phyloP scores from a whole-genome alignment of 345 rosid genomes.

The Boechera divaricarpa region DNA sequence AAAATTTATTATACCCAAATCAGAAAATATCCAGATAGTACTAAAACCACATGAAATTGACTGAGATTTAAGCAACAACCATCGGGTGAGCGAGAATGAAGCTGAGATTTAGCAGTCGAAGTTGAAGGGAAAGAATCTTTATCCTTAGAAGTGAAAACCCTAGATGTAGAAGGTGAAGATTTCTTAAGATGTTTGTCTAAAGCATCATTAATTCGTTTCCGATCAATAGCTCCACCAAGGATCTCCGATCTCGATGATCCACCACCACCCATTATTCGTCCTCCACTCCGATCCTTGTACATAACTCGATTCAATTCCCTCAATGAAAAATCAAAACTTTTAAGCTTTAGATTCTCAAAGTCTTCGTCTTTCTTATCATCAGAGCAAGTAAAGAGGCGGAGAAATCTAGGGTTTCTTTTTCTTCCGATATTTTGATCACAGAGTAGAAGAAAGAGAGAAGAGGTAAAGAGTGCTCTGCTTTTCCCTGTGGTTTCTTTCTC shows the following conservation, averaged over 20 bases:
- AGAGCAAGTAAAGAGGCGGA: constrained; percentile 39
- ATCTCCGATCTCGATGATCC: constrained; percentile 82
- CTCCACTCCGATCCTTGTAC: constrained; percentile 74
- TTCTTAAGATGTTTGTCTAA: constrained; percentile 91
- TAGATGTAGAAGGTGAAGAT: constrained; percentile 87
- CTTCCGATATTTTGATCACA: constrained; percentile 19
- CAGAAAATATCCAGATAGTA: neutral
- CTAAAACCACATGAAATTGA: neutral
- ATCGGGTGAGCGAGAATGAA: constrained; percentile 65
- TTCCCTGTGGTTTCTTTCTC: constrained; percentile 42
- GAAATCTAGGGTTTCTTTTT: constrained; percentile 48
- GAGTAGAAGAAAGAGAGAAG: constrained; percentile 37
- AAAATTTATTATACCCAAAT: neutral
- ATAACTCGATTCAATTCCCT: constrained; percentile 47
- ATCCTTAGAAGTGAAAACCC: constrained; percentile 64
- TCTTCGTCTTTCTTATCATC: constrained; percentile 29
- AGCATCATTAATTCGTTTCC: constrained; percentile 86
- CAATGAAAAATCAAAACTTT: neutral
- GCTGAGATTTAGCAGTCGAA: constrained; percentile 73
- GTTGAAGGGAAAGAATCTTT: constrained; percentile 77
- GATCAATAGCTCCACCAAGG: constrained; percentile 73
- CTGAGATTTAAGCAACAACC: neutral
- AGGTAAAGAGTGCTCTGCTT: constrained; percentile 38
- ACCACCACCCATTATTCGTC: constrained; percentile 66
- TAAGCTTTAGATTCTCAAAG: constrained; percentile 23